These are phyloP conservation scores for Eremomyces bilateralis DNA, from an alignment of 495 filamentous ascomycete species.

Conservation along the genomic window DNA sequence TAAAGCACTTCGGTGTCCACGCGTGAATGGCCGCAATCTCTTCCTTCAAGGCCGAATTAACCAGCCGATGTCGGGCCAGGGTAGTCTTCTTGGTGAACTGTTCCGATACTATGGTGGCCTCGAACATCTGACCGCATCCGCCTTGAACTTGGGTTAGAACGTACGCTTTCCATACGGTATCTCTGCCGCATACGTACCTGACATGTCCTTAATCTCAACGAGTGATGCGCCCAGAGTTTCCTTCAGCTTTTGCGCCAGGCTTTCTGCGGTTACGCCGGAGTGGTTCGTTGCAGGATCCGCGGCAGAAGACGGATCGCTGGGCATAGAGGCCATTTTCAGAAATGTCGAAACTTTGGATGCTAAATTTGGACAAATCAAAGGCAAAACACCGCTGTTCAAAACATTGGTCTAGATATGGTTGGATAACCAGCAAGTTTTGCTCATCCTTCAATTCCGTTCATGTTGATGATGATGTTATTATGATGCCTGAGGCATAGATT, in stretches of 20 bases:
- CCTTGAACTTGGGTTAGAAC: constrained; percentile 28
- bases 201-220: constrained; percentile 85
- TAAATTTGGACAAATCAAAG: too few species aligned
- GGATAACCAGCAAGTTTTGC: too few species aligned
- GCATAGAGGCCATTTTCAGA: too few species aligned
- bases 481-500: too few species aligned
- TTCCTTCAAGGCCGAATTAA: constrained; percentile 69
- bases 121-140: constrained; percentile 90
- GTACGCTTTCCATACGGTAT: neutral
- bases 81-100: constrained; percentile 71
- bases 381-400: too few species aligned
- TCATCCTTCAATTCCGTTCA: too few species aligned
- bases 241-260: constrained; percentile 43
- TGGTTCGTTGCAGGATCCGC: too few species aligned
- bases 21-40: constrained; percentile 93
- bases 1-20: constrained; percentile 96
- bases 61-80: constrained; percentile 70
- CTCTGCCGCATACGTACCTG: constrained; percentile 35
- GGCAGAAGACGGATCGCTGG: too few species aligned
- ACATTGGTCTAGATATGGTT: too few species aligned
- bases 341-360: too few species aligned
- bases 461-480: too few species aligned
- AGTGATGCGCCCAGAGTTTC: constrained; percentile 56
- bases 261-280: constrained; percentile 44
- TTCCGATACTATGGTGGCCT: constrained; percentile 74